Evolutionary conservation across 306 rosid species (phyloP), one percentile per base, ranked within the genome.

Genomic region (Vigna angularis): DNA sequence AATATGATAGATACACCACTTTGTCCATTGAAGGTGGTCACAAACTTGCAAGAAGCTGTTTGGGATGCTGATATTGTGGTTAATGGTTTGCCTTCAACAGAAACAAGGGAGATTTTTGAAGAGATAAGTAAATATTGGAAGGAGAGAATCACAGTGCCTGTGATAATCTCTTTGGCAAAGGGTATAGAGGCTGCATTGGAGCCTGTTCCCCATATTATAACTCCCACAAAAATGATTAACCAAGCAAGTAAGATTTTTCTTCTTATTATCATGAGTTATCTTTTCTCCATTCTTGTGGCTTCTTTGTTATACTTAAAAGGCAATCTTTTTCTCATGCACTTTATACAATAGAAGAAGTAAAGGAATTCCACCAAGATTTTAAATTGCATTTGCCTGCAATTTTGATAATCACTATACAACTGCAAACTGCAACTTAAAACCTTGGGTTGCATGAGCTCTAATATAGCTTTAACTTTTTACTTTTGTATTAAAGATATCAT

Each of bases 61-160:
- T 94, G 97, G 98, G 96, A 94, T 85, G 98, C 98, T 9, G 97
- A 94, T 78, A 83, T 94, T 66, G 94, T 94, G 15, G 91, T 94
- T 40, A 94, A 94, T 85, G 97, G 96, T n/a, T 77, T 94, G 91
- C 98, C 98, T 72, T 94, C 98, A n/a, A 94, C 98, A 11, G 98
- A 94, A 73, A 90, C 96, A 2, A 62, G 84, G 0, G 98, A 88
- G 87, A 89, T 92, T 77, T 94, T 94, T 49, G 96, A 94, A 82
- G 97, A 91, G 87, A 94, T 92, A 50, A 90, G 92, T 77, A 63
- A 81, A 26, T 94, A 92, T 44, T 94, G 97, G 98, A 92, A 92
- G 81, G 98, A 94, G 86, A 89, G 97, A 70, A 85, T 92, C 79
- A 84, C 91, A 9, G 88, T 85, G 44, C 98, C 98, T 26, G 82